These are phyloP conservation scores for Acanthamoeba triangularis DNA, from an alignment of 208 protist genomes.

Conservation along the genomic window DNA sequence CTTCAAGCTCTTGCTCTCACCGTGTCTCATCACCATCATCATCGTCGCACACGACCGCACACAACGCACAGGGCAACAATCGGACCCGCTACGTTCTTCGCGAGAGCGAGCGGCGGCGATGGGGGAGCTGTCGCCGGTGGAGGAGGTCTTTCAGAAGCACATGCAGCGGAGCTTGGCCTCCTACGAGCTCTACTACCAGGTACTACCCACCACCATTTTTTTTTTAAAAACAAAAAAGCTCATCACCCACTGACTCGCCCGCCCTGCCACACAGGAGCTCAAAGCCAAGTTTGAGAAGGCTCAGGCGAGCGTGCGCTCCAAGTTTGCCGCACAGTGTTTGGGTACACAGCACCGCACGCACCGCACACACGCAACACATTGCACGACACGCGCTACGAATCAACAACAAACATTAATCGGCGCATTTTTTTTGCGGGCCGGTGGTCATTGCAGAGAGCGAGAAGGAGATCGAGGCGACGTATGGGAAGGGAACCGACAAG, in stretches of 20 bases:
- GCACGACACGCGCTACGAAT: neutral
- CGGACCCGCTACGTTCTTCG: neutral
- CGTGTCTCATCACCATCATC: neutral
- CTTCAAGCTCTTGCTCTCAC: neutral
- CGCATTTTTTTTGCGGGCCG: no score
- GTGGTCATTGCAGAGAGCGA: constrained; percentile 2
- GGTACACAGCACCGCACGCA: neutral
- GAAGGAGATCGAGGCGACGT: neutral
- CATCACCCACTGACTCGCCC: neutral
- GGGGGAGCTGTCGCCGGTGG: constrained; percentile 70
- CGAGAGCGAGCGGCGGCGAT: neutral
- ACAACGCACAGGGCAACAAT: neutral
- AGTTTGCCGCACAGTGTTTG: neutral
- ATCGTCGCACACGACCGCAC: neutral
- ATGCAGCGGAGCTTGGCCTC: constrained; percentile 61
- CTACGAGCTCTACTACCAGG: constrained; percentile 76
- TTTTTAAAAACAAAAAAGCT: no score
- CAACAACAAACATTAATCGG: no score
- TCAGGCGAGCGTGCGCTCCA: neutral
- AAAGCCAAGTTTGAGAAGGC: constrained; percentile 65
- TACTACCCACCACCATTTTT: neutral
- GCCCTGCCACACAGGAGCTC: neutral
- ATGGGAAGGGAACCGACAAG: neutral
- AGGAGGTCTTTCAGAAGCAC: constrained; percentile 74
- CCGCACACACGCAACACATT: neutral